Evolutionary conservation across 1,284 basidiomycete species (phyloP).

Genomic region (Tausonia pullulans): DNA sequence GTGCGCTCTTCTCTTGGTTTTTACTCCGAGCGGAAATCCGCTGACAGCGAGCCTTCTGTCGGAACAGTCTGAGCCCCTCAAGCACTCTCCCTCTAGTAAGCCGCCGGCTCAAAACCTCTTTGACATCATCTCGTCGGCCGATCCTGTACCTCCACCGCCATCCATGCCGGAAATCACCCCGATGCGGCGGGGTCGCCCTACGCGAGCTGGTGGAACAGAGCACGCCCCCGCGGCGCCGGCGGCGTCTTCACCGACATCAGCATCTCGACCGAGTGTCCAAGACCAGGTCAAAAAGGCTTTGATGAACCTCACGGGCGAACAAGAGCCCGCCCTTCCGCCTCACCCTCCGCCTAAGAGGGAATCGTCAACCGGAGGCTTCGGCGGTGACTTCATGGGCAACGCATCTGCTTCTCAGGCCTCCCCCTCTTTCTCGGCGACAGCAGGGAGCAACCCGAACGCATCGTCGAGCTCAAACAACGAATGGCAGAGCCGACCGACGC

Average conservation of each 20-base stretch:
- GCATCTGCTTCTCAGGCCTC: too few relatives aligned
- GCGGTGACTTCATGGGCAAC: neutral
- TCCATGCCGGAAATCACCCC: conserved; percentile 8
- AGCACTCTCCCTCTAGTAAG: conserved; percentile 1
- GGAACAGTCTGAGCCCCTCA: neutral
- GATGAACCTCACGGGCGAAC: conserved; percentile 3
- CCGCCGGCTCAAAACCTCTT: conserved; percentile 1
- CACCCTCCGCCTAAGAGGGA: neutral
- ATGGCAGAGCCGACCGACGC: neutral
- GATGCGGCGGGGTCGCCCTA: conserved; percentile 16
- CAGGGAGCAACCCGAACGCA: neutral
- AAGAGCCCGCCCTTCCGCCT: neutral
- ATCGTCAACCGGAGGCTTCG: neutral
- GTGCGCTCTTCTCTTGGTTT: conserved; percentile 25
- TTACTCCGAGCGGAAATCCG: neutral
- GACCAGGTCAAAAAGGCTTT: neutral
- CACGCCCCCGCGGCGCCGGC: neutral
- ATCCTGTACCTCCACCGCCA: neutral
- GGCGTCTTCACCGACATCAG: neutral
- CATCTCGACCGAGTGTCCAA: neutral
- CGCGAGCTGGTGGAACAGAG: neutral
- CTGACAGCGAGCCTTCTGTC: neutral
- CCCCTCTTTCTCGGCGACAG: neutral
- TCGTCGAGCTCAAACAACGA: neutral
- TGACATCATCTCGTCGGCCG: conserved; percentile 15